Base-by-base conservation (phyloP, 2,329 filamentous ascomycete genomes). In the Cercospora nicotianae region DNA sequence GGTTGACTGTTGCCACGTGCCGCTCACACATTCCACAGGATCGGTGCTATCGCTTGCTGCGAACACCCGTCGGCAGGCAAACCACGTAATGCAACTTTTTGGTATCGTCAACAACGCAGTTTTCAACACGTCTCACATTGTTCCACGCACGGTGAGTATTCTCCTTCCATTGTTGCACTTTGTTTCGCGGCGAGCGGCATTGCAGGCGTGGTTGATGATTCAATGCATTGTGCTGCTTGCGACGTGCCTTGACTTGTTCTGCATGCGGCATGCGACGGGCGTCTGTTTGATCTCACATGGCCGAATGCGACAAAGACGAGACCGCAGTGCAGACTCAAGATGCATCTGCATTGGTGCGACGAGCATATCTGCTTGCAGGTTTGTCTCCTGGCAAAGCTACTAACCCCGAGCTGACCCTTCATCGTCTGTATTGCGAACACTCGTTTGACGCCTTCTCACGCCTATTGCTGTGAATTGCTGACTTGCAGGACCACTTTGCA, bases 151-250 rank as follows among this genome's bases (percentile, higher is more conserved):
- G 12, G 13, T 59, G 28, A 45, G 53, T 58, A 18, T 18, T 64
- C 16, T 58, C 53, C 9, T 53, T 10, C n/a, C 60, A n/a, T 31
- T 39, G 1, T 60, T 59, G 10, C 65, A 60, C 12, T 31, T 36
- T 20, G 12, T 59, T 31, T 20, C 12, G 55, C 31, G 55, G 55
- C 55, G 31, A n/a, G 55, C 55, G 31, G 55, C 55, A 36, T 36
- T 23, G 55, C 48, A 53, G 48, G 23, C 23, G 28, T 60, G 58
- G 20, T 30, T 53, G 20, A 64, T 18, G 30, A 31, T 31, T 64
- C 65, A 45, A 55, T 33, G 67, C 68, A 72, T 74, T 74, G 71
- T 75, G 60, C 68, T 64, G 70, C 70, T 67, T 68, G 67, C 70
- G 68, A 66, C 42, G 31, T 33, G 39, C 63, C 55, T 33, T 61